Conservation (phyloP, 257 asterid genomes). For the Solanum okadae region DNA sequence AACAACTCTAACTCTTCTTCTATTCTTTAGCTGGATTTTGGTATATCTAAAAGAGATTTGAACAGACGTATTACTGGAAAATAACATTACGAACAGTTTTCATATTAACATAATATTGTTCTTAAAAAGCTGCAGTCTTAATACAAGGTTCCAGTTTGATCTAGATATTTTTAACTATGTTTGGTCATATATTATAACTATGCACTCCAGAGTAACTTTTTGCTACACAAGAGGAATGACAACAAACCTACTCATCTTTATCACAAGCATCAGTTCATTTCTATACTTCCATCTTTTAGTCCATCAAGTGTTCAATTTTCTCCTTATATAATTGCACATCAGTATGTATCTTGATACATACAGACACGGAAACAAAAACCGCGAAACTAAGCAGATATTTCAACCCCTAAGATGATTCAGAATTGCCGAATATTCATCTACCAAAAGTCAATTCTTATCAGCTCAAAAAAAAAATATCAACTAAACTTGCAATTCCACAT, state of each 20-base stretch:
- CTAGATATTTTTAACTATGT: neutral
- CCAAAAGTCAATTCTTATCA: neutral
- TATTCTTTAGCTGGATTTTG: neutral
- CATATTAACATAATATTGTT: neutral
- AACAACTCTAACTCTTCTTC: neutral
- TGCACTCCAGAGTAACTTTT: neutral
- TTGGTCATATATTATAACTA: neutral
- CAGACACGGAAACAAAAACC: neutral
- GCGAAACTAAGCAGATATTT: neutral
- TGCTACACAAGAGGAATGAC: neutral
- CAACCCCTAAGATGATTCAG: neutral
- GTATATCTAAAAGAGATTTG: neutral
- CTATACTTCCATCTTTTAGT: neutral
- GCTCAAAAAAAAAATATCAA: neutral
- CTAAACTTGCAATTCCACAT: no score
- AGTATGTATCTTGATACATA: neutral
- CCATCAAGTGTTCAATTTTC: neutral
- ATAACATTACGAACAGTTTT: neutral
- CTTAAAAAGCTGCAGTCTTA: neutral
- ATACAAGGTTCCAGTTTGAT: neutral
- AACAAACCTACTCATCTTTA: neutral
- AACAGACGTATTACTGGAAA: neutral
- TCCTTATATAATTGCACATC: neutral
- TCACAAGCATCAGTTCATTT: neutral
- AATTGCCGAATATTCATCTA: neutral